These are phyloP conservation scores for Microsporum audouinii DNA, from an alignment of 2,329 filamentous ascomycete genomes.

Conservation along the genomic window DNA sequence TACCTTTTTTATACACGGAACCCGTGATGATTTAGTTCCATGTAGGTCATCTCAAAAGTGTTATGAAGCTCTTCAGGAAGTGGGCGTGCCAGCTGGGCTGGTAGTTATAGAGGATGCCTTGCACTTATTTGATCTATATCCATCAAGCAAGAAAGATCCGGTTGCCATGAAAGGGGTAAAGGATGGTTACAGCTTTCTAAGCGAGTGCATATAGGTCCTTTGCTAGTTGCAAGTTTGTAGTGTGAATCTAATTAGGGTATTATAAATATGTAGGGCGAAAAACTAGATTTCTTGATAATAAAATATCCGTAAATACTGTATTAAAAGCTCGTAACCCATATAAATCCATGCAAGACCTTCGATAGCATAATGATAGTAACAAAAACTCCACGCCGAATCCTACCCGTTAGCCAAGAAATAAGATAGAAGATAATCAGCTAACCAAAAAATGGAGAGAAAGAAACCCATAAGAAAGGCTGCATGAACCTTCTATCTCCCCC, in stretches of 20 bases:
- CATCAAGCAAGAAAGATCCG: neutral
- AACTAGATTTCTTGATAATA: too few species aligned
- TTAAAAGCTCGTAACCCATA: too few species aligned
- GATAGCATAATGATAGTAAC: too few species aligned
- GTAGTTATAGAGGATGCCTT: neutral
- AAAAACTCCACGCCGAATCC: too few species aligned
- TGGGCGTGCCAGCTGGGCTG: neutral
- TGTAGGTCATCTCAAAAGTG: neutral
- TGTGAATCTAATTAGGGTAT: too few species aligned
- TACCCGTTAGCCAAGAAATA: too few species aligned
- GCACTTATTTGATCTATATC: neutral
- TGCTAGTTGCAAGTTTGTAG: too few species aligned
- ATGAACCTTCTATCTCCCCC: neutral
- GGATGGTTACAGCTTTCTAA: neutral
- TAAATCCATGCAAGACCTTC: too few species aligned
- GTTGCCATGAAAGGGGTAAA: neutral
- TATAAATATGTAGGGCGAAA: too few species aligned
- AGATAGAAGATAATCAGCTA: neutral
- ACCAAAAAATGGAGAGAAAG: neutral
- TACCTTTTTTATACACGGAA: conserved; percentile 18
- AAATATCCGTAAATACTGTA: too few species aligned
- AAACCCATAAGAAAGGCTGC: neutral
- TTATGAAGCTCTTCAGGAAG: neutral
- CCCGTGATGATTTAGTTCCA: conserved; percentile 16
- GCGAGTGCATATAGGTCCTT: too few species aligned